Evolutionary conservation across 148 eudicot genomes (phyloP), one percentile per base, ranked within the genome.

Genomic region (Limonium bicolor): DNA sequence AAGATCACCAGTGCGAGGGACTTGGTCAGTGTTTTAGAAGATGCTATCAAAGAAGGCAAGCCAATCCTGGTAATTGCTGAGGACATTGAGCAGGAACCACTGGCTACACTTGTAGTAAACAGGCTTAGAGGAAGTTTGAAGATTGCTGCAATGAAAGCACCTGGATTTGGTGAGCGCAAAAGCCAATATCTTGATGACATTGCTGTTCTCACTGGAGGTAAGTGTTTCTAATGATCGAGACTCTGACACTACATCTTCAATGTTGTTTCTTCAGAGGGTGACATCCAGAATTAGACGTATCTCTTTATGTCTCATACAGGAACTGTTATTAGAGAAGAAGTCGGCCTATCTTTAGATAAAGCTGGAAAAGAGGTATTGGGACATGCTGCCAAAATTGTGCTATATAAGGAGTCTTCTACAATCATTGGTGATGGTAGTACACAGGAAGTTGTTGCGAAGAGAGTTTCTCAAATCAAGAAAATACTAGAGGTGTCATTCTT

Each of bases 21-120:
- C 25, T 57, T 80, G 27, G 61, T 80, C 11, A 59, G 41, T 46
- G 78, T 80, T 44, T 54, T 80, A 59, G 88, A 80, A 60, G 79
- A 76, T 52, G 76, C 77, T 34, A 76, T 76, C 11, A 72, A 55
- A 53, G 67, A 54, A 37, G 71, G 80, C 53, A 51, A 54, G 19
- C 72, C 88, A 19, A 60, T 80, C 31, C 49, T 80, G 55, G 41
- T 80, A 22, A 66, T 80, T 15, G 76, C 88, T 0, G 88, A 80
- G 62, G 88, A 80, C 53, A 72, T 75, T 48, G 80, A 76, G 64
- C 80, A 76, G 53, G 90, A 80, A 61, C 72, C 90, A 48, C 70
- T 80, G 27, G 90, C 90, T 31, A 80, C 83, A 7, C 74, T 80
- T 42, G 90, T 80, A 37, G 90, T 80, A 30, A 80, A 80, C 80